Conservation (phyloP, 495 filamentous ascomycete species). For the Xylaria venustula region DNA sequence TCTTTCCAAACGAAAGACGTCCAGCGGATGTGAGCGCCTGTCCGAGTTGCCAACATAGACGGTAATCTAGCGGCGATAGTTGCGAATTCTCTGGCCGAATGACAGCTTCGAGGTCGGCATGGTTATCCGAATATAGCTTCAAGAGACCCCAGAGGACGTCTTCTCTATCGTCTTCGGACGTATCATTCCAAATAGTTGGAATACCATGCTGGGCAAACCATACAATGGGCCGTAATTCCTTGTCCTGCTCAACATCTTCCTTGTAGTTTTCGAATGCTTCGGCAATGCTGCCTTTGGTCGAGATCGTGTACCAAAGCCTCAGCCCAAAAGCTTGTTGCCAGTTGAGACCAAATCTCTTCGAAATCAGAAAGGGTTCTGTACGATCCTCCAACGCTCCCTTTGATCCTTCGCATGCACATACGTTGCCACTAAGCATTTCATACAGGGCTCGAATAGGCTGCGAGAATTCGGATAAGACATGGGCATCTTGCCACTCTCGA, state of each 20-base stretch:
- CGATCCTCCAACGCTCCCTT: conserved; percentile 72
- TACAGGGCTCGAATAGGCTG: conserved; percentile 84
- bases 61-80: conserved; percentile 65
- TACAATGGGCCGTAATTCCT: conserved; percentile 60
- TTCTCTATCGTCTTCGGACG: conserved; percentile 55
- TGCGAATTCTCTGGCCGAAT: conserved; percentile 57
- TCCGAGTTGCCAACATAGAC: conserved; percentile 81
- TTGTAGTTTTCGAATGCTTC: conserved; percentile 67
- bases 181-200: conserved; percentile 46
- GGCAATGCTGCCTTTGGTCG: conserved; percentile 63
- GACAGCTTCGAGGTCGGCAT: conserved; percentile 52
- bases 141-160: conserved; percentile 85
- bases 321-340: conserved; percentile 93
- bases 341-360: conserved; percentile 77
- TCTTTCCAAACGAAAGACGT: conserved; percentile 40
- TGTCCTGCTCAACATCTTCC: conserved; percentile 62
- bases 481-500: conserved; percentile 75
- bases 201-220: conserved; percentile 56
- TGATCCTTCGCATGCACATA: conserved; percentile 74
- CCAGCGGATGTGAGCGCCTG: conserved; percentile 52
- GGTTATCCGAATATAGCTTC: conserved; percentile 64
- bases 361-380: conserved; percentile 70
- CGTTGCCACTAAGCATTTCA: conserved; percentile 83
- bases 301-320: conserved; percentile 79
- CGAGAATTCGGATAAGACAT: conserved; percentile 81